Evolutionary conservation across 1,139 yeast species (phyloP), one percentile per base, ranked within the genome.

Genomic region (Yamadazyma atmosphaerica): DNA sequence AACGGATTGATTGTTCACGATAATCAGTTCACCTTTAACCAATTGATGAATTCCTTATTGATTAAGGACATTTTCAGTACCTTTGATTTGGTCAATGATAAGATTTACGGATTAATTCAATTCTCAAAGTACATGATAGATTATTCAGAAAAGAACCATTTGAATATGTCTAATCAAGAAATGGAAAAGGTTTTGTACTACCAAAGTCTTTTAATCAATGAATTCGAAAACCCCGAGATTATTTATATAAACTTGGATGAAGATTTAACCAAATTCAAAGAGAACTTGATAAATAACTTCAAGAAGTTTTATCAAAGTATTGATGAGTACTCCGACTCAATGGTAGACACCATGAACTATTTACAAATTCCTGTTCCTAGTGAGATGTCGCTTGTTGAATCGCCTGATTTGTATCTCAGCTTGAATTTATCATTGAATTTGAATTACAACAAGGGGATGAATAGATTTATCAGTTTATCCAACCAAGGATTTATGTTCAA

Each of bases 181-280:
- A 34, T 51, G 6, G 46, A 53, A n/a, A 61, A 59, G 42, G 50
- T 67, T 15, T 43, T 60, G 12, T 50, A 60, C 19, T 60, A 58
- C 39, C 66, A 66, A 49, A 61, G 81, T 1, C 58, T 63, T 19
- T 50, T 80, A 44, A 58, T 78, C 14, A 62, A 71, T 34, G 75
- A 74, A 52, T 69, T 79, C 37, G 76, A 76, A 49, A 80, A 78
- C 45, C 58, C 78, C 21, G 81, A 76, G 34, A 65, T 72, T 36
- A 72, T 70, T 43, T 76, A 75, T 48, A 51, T 72, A 30, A 68
- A 63, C 29, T 57, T 73, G 40, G 62, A 64, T 12, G 56, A 58
- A 2, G 74, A 72, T 13, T 54, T 76, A 30, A 32, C 36, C 5
- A 48, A 47, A 3, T 68, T 61, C 44, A 65, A 60, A 41, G 26